Conservation (phyloP, 768 basidiomycete species). For the Russula brevipes region DNA sequence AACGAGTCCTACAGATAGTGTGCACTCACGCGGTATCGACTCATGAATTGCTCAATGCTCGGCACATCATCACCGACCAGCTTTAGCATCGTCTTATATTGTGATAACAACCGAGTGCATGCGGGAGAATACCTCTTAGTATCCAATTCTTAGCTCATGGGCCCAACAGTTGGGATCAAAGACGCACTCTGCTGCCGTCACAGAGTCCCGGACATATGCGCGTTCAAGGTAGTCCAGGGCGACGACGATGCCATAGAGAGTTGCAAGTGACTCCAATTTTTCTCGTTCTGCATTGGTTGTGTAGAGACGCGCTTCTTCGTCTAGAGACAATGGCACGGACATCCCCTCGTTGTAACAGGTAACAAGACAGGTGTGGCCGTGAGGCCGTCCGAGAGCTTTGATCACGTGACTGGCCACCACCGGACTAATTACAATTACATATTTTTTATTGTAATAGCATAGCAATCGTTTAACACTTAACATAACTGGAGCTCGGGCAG, state of each 20-base stretch:
- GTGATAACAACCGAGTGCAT: conserved; percentile 87
- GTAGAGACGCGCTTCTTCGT: conserved; percentile 90
- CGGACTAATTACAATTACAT: no score
- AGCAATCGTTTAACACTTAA: no score
- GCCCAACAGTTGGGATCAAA: background rate
- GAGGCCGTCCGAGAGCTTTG: background rate
- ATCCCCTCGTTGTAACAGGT: conserved; percentile 18
- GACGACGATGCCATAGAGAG: conserved; percentile 87
- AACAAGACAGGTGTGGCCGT: no score
- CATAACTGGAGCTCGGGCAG: no score
- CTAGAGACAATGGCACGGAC: conserved; percentile 52
- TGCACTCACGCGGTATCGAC: conserved; percentile 54
- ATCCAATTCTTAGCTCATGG: conserved; percentile 33
- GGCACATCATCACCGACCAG: conserved; percentile 87
- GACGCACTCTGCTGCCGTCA: conserved; percentile 85
- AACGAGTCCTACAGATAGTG: background rate
- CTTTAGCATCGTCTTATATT: conserved; percentile 97
- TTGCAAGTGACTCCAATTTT: conserved; percentile 79
- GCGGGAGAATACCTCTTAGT: conserved; percentile 88
- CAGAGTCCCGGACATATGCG: conserved; percentile 90
- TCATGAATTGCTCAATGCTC: conserved; percentile 88
- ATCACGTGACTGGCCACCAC: background rate
- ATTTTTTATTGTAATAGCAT: no score
- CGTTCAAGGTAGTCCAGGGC: conserved; percentile 92
- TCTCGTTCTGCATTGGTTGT: conserved; percentile 86